Percentiles rank a stretch among this genome's conserved stretches.
phyloP scores from a whole-genome alignment of 2,329 filamentous ascomycete species.

The Phialophora verrucosa region DNA sequence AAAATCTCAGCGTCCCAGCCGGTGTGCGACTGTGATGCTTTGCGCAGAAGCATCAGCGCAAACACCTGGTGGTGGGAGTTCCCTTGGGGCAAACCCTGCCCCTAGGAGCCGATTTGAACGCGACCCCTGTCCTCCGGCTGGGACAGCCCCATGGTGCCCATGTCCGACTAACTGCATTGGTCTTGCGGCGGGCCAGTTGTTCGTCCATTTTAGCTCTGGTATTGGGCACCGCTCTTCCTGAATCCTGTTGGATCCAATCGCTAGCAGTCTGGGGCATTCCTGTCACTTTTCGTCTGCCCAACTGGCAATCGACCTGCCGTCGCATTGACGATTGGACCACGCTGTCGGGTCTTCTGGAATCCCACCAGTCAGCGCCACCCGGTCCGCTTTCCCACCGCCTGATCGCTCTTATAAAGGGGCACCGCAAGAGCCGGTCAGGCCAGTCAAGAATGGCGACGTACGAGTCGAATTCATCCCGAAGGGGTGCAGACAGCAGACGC shows the following conservation, averaged over 20 bases:
- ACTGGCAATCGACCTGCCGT: slow-evolving; percentile 5
- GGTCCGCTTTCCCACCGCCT: neutral
- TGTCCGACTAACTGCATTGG: neutral
- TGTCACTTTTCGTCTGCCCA: slow-evolving; percentile 12
- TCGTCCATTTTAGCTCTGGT: slow-evolving; percentile 12
- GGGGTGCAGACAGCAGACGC: neutral
- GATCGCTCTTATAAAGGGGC: neutral
- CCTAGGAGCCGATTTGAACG: neutral
- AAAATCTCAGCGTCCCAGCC: neutral
- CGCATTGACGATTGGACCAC: slow-evolving; percentile 17
- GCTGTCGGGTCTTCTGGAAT: slow-evolving; percentile 16
- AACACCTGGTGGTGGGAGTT: neutral
- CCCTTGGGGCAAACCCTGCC: neutral
- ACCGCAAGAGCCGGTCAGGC: neutral
- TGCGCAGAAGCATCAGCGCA: neutral
- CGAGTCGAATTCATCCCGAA: slow-evolving; percentile 6
- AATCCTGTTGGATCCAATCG: slow-evolving; percentile 9
- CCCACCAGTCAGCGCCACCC: slow-evolving; percentile 6
- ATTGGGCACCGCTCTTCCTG: slow-evolving; percentile 1
- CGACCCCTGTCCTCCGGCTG: neutral
- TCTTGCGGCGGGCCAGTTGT: neutral
- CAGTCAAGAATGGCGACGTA: neutral
- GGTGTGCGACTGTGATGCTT: neutral
- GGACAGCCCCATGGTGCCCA: neutral
- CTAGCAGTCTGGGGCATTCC: neutral